phyloP scores from a whole-genome alignment of 2,329 filamentous ascomycete species.

The Lecanicillium sp. region DNA sequence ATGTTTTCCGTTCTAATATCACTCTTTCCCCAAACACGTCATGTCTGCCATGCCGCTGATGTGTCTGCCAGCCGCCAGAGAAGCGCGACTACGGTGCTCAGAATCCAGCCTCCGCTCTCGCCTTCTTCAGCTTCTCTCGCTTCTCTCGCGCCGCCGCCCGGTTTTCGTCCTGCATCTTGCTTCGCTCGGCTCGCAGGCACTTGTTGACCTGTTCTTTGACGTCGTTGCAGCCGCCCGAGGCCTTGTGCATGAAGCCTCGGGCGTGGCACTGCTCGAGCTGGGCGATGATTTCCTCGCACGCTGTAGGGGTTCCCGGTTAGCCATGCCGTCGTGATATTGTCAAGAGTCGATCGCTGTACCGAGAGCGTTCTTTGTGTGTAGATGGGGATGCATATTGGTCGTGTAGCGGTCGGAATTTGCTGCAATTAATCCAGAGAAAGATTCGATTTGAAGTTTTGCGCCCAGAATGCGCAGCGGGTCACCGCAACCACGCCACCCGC shows the following conservation, averaged over 20 bases:
- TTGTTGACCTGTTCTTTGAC: conserved; percentile 78
- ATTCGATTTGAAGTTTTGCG: background rate
- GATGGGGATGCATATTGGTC: conserved; percentile 84
- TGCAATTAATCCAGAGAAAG: background rate
- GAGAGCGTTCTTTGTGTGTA: conserved; percentile 86
- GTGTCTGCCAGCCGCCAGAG: too few relatives aligned
- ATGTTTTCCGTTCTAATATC: background rate
- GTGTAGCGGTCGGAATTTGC: background rate
- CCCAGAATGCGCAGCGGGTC: background rate
- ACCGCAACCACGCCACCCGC: conserved; percentile 2
- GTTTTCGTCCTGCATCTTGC: conserved; percentile 72
- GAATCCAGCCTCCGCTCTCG: conserved; percentile 52
- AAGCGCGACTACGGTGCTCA: conserved; percentile 21
- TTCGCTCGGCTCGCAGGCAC: conserved; percentile 75
- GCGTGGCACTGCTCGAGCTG: conserved; percentile 95
- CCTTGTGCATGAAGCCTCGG: conserved; percentile 86
- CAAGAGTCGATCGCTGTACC: conserved; percentile 45
- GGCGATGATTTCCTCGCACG: conserved; percentile 89
- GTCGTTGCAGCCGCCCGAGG: conserved; percentile 82
- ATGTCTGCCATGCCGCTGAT: too few relatives aligned
- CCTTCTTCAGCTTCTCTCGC: conserved; percentile 63
- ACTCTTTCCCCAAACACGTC: background rate
- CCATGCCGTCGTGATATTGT: background rate
- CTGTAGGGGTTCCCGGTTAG: conserved; percentile 42
- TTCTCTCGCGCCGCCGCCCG: conserved; percentile 61